Conservation (phyloP, 78 protist species). For the Dictyostelium capitatum region DNA sequence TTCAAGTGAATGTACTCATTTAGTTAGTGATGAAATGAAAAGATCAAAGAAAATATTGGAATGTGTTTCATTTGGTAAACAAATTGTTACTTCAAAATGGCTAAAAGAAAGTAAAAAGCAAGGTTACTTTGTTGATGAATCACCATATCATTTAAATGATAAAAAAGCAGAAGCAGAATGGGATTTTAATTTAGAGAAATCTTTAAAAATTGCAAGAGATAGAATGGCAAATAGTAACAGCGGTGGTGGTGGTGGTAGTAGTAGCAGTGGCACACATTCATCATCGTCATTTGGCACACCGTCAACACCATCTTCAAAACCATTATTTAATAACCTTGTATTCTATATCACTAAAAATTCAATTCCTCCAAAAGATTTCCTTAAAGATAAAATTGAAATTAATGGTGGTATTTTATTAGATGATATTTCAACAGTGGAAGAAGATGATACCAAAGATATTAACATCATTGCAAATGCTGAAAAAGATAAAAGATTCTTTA, state of each 20-base stretch:
- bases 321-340: background rate
- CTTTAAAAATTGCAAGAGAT: slow-evolving; percentile 13
- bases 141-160: background rate
- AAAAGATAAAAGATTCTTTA: slow-evolving; percentile 16
- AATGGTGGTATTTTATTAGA: slow-evolving; percentile 1
- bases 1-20: slow-evolving; percentile 26
- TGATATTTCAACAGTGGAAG: background rate
- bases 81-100: slow-evolving; percentile 41
- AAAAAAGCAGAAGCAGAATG: slow-evolving; percentile 51
- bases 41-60: slow-evolving; percentile 28
- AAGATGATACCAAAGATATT: background rate
- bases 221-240: background rate
- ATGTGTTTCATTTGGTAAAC: slow-evolving; percentile 17
- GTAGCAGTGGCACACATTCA: no score
- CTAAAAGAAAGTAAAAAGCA: slow-evolving; percentile 12
- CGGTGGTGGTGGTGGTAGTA: no score
- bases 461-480: slow-evolving; percentile 6
- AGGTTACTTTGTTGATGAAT: background rate
- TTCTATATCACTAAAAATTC: slow-evolving; percentile 15
- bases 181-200: slow-evolving; percentile 10
- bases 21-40: slow-evolving; percentile 35
- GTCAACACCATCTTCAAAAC: background rate
- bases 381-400: background rate
- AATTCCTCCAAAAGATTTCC: slow-evolving; percentile 35
- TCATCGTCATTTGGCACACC: background rate